A percentile compares a stretch with the other conserved stretches of the same genome.
Conservation (phyloP, 169 alveolate species). For the Perkinsus olseni region DNA sequence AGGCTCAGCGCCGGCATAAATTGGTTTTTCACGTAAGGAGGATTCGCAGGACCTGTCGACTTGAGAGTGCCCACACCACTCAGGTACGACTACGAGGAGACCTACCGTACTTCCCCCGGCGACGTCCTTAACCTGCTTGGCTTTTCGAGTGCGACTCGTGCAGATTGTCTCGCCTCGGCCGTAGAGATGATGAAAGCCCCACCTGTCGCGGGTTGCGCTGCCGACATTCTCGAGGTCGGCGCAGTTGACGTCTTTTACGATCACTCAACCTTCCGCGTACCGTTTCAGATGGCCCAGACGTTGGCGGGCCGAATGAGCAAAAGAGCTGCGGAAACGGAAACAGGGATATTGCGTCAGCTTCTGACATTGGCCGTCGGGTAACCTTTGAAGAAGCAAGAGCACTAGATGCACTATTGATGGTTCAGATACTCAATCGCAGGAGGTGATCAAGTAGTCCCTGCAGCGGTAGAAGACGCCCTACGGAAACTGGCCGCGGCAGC, state of each 20-base stretch:
- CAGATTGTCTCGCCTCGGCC: background rate
- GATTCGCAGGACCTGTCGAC: background rate
- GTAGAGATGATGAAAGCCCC: background rate
- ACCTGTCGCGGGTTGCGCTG: background rate
- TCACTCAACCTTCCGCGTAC: background rate
- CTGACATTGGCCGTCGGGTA: background rate
- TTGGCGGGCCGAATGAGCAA: too few species aligned
- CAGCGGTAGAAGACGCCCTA: background rate
- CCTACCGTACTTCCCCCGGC: background rate
- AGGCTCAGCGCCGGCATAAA: background rate
- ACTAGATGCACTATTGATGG: background rate
- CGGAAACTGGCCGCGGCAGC: background rate
- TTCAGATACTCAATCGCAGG: background rate
- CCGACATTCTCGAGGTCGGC: background rate
- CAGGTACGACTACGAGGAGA: background rate
- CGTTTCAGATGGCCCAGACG: background rate
- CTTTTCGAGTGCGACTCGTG: background rate
- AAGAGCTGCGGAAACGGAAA: background rate
- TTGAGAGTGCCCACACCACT: background rate
- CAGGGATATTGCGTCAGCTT: background rate
- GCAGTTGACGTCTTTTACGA: background rate
- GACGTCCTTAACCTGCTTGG: background rate
- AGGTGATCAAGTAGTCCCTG: background rate
- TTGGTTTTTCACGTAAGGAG: background rate
- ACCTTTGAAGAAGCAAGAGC: background rate